Conservation (phyloP, 352 stramenopile species). For the Pythium biforme region DNA sequence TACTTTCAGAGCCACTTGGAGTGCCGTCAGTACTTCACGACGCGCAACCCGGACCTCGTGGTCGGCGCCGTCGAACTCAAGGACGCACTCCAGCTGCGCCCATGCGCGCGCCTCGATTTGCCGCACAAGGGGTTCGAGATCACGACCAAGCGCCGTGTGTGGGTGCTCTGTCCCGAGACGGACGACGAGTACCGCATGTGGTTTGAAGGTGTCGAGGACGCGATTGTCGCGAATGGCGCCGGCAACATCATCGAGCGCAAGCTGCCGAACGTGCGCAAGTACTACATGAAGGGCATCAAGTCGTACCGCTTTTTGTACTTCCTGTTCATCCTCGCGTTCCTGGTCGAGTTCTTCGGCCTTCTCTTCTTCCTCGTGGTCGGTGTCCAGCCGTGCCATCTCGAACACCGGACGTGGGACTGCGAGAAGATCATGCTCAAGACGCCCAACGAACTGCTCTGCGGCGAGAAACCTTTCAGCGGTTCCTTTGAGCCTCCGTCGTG, state of each 20-base stretch:
- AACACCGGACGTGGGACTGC: slow-evolving; percentile 45
- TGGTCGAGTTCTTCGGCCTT: slow-evolving; percentile 70
- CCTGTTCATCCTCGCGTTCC: slow-evolving; percentile 65
- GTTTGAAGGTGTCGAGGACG: slow-evolving; percentile 77
- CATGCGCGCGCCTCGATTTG: slow-evolving; percentile 75
- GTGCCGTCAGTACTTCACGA: slow-evolving; percentile 87
- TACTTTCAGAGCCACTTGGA: slow-evolving; percentile 88
- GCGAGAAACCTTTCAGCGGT: slow-evolving; percentile 53
- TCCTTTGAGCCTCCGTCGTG: slow-evolving; percentile 66
- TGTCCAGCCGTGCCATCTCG: slow-evolving; percentile 67
- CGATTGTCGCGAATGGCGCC: slow-evolving; percentile 68
- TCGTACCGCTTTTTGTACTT: slow-evolving; percentile 80
- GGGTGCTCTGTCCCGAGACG: slow-evolving; percentile 82
- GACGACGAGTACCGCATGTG: slow-evolving; percentile 85
- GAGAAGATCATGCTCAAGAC: slow-evolving; percentile 60
- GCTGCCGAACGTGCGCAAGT: slow-evolving; percentile 86
- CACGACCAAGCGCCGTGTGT: slow-evolving; percentile 78
- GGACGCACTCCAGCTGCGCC: slow-evolving; percentile 80
- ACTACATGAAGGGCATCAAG: slow-evolving; percentile 85
- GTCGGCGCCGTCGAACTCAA: slow-evolving; percentile 83
- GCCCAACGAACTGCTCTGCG: slow-evolving; percentile 57
- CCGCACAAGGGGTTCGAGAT: slow-evolving; percentile 81
- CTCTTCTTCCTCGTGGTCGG: slow-evolving; percentile 84
- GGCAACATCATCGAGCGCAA: slow-evolving; percentile 87
- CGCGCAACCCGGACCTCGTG: slow-evolving; percentile 76